Evolutionary conservation across 495 filamentous ascomycete species (phyloP).

Genomic region (Penicillium goetzii): DNA sequence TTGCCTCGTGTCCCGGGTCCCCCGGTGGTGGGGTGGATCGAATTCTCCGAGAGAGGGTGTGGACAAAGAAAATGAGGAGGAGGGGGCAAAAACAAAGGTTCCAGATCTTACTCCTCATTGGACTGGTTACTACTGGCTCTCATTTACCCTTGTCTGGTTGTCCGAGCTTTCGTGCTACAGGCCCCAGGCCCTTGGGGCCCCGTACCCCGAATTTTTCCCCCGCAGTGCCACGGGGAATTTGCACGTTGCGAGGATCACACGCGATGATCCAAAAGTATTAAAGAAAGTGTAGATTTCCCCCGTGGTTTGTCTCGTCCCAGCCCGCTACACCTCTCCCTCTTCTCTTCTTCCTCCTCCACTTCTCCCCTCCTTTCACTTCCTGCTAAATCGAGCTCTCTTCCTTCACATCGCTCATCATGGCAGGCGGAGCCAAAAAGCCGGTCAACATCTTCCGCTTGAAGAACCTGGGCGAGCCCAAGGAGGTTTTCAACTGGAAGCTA

Average conservation of each 20-base stretch:
- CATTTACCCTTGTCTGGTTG: neutral
- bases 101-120: neutral
- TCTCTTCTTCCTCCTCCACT: neutral
- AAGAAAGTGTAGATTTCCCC: neutral
- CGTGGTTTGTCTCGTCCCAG: neutral
- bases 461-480: constrained; percentile 56
- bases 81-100: neutral
- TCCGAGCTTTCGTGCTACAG: neutral
- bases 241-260: neutral
- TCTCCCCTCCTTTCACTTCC: neutral
- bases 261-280: constrained; percentile 21
- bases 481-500: constrained; percentile 66
- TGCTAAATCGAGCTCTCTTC: neutral
- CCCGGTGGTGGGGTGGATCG: neutral
- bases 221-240: constrained; percentile 9
- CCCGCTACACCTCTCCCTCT: neutral
- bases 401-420: constrained; percentile 39
- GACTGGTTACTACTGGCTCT: neutral
- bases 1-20: neutral
- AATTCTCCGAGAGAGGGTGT: neutral
- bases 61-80: neutral
- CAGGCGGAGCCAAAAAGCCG: constrained; percentile 64
- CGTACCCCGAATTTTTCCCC: constrained; percentile 21
- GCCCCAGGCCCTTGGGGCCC: constrained; percentile 1
- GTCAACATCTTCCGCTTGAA: constrained; percentile 68